phyloP scores from a whole-genome alignment of 768 basidiomycete genomes.

The Gymnopilus dilepis region DNA sequence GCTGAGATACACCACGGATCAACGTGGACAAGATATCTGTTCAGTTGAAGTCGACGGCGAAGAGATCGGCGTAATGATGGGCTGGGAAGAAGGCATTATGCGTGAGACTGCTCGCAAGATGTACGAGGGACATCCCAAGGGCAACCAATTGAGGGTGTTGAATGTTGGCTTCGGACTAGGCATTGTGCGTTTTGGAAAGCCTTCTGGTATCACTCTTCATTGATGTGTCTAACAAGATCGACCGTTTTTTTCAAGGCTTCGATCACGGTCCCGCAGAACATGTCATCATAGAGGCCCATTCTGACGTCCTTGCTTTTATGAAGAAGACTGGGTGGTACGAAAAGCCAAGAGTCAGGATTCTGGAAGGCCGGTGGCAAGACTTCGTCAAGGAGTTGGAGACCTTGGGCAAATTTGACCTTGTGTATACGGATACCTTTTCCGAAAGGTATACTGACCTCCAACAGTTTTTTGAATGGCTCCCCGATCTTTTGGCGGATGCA shows the following conservation, averaged over 20 bases:
- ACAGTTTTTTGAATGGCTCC: constrained; percentile 81
- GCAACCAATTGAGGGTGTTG: constrained; percentile 64
- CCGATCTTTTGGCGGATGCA: constrained; percentile 75
- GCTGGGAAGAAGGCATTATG: constrained; percentile 95
- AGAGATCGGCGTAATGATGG: constrained; percentile 99
- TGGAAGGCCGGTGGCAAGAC: constrained; percentile 96
- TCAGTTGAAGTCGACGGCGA: constrained; percentile 66
- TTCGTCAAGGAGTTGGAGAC: constrained; percentile 66
- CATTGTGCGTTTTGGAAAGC: constrained; percentile 58
- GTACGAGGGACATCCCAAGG: constrained; percentile 55
- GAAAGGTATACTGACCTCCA: constrained; percentile 84
- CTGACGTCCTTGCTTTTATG: constrained; percentile 88
- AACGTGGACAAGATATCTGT: constrained; percentile 83
- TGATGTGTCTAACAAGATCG: constrained; percentile 61
- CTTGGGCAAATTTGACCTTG: constrained; percentile 73
- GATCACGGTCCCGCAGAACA: constrained; percentile 68
- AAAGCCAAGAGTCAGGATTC: constrained; percentile 74
- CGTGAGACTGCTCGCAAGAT: constrained; percentile 72
- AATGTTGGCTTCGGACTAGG: constrained; percentile 97
- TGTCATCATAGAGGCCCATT: constrained; percentile 94
- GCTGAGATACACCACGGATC: constrained; percentile 71
- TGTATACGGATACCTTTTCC: constrained; percentile 95
- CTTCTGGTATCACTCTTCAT: neutral
- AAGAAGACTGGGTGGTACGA: constrained; percentile 77
- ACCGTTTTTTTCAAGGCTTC: constrained; percentile 76